Base-by-base conservation (phyloP, 73 alveolate species). In the Symbiodinium natans region DNA sequence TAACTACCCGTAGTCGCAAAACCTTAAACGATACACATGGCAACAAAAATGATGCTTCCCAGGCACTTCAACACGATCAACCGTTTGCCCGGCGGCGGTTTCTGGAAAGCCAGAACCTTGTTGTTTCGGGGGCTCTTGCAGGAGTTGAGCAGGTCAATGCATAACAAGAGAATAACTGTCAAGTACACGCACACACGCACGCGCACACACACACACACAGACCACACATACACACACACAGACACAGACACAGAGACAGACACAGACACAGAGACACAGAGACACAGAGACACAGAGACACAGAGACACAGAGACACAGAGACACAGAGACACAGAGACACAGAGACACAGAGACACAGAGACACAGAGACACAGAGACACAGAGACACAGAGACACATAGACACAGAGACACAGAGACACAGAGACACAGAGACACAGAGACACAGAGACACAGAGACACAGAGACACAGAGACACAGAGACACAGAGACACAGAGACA, bases 81-180 rank as follows among this genome's bases (percentile, higher is more conserved):
- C 98, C 98, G 23, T 92, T 92, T 19, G 98, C 80, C 40, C 98
- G 98, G 31, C 90, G 98, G 0, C 98, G 98, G n/a, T 92, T 92
- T 74, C 42, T 92, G 71, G 98, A 92, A 83, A 90, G 97, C 88
- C 88, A 21, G 71, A 15, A 52, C 15, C 25, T 52, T 23, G 27
- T 52, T 6, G 1, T 0, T 52, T 52, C 2, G 71, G 29, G 17
- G 71, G 25, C 25, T 0, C 59, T 46, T 13, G 59, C 59, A 46
- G 59, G 25, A n/a, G n/a, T n/a, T n/a, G n/a, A n/a, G n/a, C n/a
- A n/a, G n/a, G n/a, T n/a, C n/a, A n/a, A n/a, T n/a, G n/a, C n/a
- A n/a, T n/a, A n/a, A n/a, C n/a, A n/a, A n/a, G n/a, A n/a, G n/a
- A n/a, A n/a, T n/a, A n/a, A n/a, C n/a, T n/a, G n/a, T n/a, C n/a